Conservation (phyloP, 805 yeast genomes). For the Candida tammaniensis region DNA sequence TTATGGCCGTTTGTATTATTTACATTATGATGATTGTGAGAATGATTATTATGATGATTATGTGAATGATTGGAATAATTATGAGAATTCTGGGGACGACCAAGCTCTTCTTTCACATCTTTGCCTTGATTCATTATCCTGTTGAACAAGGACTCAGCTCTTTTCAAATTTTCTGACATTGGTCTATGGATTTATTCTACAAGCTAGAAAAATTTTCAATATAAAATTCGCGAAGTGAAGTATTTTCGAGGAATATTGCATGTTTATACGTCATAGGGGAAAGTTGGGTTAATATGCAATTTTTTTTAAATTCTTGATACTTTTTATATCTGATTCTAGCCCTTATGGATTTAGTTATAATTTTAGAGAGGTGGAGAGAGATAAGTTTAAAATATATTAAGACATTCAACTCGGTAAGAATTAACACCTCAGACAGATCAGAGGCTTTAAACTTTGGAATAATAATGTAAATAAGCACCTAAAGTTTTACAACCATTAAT, state of each 20-base stretch:
- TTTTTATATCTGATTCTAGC: too few species aligned
- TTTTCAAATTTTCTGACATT: slow-evolving; percentile 45
- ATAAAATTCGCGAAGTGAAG: too few species aligned
- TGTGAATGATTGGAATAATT: slow-evolving; percentile 8
- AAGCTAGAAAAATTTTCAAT: slow-evolving; percentile 3
- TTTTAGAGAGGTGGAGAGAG: too few species aligned
- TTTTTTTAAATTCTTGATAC: too few species aligned
- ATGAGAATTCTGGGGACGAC: slow-evolving; percentile 4
- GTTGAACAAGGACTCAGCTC: slow-evolving; percentile 46
- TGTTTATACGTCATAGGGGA: too few species aligned
- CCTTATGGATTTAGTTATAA: too few species aligned
- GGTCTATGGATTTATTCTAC: not conserved
- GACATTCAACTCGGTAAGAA: too few species aligned
- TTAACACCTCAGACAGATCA: too few species aligned
- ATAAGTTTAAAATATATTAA: too few species aligned
- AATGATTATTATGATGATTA: slow-evolving; percentile 11
- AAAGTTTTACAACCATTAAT: slow-evolving; percentile 91
- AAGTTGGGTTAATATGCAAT: too few species aligned
- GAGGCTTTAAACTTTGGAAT: slow-evolving; percentile 38
- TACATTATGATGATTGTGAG: slow-evolving; percentile 8
- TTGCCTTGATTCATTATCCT: slow-evolving; percentile 40
- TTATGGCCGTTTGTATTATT: slow-evolving; percentile 8
- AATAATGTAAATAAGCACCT: slow-evolving; percentile 90
- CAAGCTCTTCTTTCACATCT: slow-evolving; percentile 13
- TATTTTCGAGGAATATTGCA: too few species aligned